These are phyloP conservation scores for Athelia sp. DNA, from an alignment of 1,284 basidiomycete genomes.

Conservation along the genomic window DNA sequence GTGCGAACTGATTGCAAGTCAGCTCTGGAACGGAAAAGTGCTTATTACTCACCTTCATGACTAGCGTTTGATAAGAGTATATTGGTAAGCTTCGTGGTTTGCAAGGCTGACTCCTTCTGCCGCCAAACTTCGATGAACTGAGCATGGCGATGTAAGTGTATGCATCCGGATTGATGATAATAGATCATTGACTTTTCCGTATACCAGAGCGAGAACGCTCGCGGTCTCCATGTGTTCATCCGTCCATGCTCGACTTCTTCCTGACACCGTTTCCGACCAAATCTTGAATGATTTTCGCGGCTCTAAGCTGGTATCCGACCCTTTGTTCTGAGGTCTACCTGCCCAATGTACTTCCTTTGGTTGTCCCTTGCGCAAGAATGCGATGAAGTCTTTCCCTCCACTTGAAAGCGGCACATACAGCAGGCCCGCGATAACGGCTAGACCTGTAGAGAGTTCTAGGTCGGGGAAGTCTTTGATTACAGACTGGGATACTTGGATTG, in stretches of 20 bases:
- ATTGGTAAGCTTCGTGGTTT: conserved; percentile 76
- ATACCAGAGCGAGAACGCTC: conserved; percentile 79
- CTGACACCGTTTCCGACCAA: conserved; percentile 78
- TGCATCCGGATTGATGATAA: neutral
- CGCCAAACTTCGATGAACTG: conserved; percentile 88
- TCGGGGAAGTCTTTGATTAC: conserved; percentile 76
- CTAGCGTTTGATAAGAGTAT: conserved; percentile 84
- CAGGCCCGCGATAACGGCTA: conserved; percentile 76
- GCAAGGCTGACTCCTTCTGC: conserved; percentile 77
- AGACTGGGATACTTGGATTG: conserved; percentile 67
- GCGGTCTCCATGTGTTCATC: conserved; percentile 89
- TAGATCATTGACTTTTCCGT: conserved; percentile 52
- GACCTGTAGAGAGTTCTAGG: conserved; percentile 60
- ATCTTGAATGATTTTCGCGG: conserved; percentile 79
- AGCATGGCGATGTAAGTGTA: neutral
- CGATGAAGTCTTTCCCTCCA: conserved; percentile 76
- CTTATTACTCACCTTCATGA: conserved; percentile 66
- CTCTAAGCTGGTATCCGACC: conserved; percentile 45
- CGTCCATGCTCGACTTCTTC: conserved; percentile 73
- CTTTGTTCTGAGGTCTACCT: conserved; percentile 65
- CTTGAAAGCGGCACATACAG: conserved; percentile 75
- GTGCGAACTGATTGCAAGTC: conserved; percentile 40
- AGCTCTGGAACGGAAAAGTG: neutral
- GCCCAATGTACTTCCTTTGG: conserved; percentile 74
- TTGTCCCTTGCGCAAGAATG: conserved; percentile 79